Conservation (phyloP, 345 rosid species). For the Erysimum cheiranthoides region DNA sequence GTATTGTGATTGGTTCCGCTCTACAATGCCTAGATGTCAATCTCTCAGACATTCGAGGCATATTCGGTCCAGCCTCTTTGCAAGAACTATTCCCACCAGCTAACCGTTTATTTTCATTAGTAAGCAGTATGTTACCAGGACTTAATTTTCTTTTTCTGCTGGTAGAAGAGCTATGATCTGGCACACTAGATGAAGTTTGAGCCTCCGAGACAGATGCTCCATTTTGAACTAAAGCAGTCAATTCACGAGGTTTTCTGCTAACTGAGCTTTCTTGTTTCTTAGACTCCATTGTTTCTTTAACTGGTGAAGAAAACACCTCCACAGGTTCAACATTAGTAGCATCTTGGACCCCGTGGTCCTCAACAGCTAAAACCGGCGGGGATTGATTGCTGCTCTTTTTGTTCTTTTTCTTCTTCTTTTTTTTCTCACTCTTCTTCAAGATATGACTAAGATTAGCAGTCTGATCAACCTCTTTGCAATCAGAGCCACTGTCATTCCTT, state of each 20-base stretch:
- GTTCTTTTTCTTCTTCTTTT: conserved; percentile 1
- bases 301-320: neutral
- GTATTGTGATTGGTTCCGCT: conserved; percentile 60
- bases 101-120: conserved; percentile 7
- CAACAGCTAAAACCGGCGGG: neutral
- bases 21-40: conserved; percentile 21
- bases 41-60: conserved; percentile 2
- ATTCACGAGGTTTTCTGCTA: conserved; percentile 12
- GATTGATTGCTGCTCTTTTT: neutral
- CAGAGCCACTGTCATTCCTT: neutral
- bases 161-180: conserved; percentile 7
- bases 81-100: conserved; percentile 12
- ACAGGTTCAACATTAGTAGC: conserved; percentile 10
- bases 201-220: conserved; percentile 15
- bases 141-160: conserved; percentile 4
- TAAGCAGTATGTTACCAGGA: conserved; percentile 2
- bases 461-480: conserved; percentile 6
- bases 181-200: conserved; percentile 16
- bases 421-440: neutral
- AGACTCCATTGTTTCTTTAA: neutral
- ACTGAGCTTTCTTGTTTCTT: neutral
- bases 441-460: neutral
- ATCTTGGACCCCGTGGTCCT: neutral
- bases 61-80: conserved; percentile 34
- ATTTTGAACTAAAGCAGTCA: conserved; percentile 1